A percentile compares a stretch with the other conserved stretches of the same genome.
These are phyloP conservation scores for Apodospora peruviana DNA, from an alignment of 495 filamentous ascomycete genomes.

Conservation along the genomic window DNA sequence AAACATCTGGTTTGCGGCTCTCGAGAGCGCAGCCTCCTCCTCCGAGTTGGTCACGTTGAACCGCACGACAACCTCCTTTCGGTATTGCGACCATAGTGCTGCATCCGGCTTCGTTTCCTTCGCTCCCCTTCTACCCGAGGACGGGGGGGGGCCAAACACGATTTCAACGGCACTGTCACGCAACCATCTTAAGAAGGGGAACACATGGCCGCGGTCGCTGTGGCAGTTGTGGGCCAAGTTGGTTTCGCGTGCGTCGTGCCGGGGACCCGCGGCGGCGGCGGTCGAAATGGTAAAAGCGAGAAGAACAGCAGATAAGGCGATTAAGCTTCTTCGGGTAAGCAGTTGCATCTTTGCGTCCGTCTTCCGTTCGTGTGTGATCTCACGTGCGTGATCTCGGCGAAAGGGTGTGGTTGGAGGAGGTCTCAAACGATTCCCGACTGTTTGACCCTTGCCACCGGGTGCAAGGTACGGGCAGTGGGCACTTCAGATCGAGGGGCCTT, in stretches of 20 bases:
- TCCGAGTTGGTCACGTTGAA: slow-evolving; percentile 69
- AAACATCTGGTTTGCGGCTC: slow-evolving; percentile 69
- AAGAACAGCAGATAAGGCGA: slow-evolving; percentile 12
- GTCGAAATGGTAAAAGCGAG: slow-evolving; percentile 19
- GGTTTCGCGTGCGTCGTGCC: slow-evolving; percentile 3
- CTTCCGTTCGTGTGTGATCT: background rate
- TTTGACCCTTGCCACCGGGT: too few species aligned
- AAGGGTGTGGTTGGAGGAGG: background rate
- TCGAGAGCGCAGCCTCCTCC: slow-evolving; percentile 67
- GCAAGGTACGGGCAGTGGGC: too few species aligned
- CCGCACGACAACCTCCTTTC: slow-evolving; percentile 76
- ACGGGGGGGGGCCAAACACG: slow-evolving; percentile 51
- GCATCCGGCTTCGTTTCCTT: slow-evolving; percentile 30
- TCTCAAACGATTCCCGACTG: background rate
- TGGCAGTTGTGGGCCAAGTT: slow-evolving; percentile 1
- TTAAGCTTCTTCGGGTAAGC: slow-evolving; percentile 1
- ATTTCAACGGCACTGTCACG: slow-evolving; percentile 60
- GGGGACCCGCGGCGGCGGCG: slow-evolving; percentile 14
- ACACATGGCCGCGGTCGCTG: slow-evolving; percentile 15
- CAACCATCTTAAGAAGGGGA: slow-evolving; percentile 46
- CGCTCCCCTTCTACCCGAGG: slow-evolving; percentile 16
- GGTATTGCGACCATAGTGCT: slow-evolving; percentile 61
- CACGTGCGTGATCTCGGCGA: background rate
- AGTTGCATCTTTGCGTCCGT: slow-evolving; percentile 25
- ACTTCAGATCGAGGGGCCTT: too few species aligned